phyloP scores from a whole-genome alignment of 2,329 filamentous ascomycete species.

The Chrysoporthe puriensis region DNA sequence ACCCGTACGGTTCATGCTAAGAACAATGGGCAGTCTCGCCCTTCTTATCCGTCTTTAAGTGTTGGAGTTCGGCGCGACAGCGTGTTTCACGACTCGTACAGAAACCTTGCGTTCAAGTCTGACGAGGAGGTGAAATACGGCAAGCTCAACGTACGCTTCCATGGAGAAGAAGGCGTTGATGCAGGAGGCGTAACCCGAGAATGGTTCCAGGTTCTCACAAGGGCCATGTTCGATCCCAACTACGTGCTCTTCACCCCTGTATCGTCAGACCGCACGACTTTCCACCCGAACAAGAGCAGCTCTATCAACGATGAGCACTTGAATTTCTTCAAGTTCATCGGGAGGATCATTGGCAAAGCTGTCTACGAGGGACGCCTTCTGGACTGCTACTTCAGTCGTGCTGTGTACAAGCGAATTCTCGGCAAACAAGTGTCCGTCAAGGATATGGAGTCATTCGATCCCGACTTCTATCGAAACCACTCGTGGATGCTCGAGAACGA shows the following conservation, averaged over 20 bases:
- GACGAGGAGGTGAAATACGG: conserved; percentile 99
- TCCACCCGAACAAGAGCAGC: conserved; percentile 96
- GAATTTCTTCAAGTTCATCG: conserved; percentile 99
- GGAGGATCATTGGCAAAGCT: conserved; percentile 96
- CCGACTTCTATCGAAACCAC: conserved; percentile 98
- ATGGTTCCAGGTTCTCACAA: conserved; percentile 97
- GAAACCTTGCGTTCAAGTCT: conserved; percentile 94
- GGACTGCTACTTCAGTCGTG: conserved; percentile 98
- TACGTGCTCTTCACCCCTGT: conserved; percentile 97
- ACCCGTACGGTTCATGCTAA: conserved; percentile 82
- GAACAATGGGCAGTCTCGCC: conserved; percentile 68
- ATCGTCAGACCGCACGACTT: conserved; percentile 94
- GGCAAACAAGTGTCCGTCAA: conserved; percentile 96
- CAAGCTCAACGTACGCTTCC: conserved; percentile 96
- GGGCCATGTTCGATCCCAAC: conserved; percentile 99
- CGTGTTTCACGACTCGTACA: conserved; percentile 98
- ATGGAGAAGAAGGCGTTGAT: conserved; percentile 96
- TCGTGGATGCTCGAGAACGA: conserved; percentile 99
- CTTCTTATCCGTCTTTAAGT: conserved; percentile 74
- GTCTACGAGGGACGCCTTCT: conserved; percentile 94
- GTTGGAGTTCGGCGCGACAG: conserved; percentile 89
- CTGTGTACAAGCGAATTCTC: conserved; percentile 96
- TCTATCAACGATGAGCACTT: conserved; percentile 94
- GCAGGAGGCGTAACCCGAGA: conserved; percentile 96
- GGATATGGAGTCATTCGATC: conserved; percentile 98